These are phyloP conservation scores for Lanmaoa rubissima DNA, from an alignment of 768 basidiomycete species.

Conservation along the genomic window DNA sequence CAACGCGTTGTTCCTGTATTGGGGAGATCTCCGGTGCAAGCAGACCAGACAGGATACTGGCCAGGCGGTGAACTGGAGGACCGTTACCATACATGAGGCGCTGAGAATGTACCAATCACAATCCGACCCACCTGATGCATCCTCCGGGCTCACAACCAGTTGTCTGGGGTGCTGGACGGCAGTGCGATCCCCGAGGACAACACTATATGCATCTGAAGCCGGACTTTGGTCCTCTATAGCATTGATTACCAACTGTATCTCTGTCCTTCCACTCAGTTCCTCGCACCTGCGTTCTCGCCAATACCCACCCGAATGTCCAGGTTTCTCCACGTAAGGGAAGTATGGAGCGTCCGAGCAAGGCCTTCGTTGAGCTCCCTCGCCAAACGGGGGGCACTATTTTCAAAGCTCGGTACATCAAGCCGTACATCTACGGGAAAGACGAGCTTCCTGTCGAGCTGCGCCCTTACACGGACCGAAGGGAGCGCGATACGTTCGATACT, in stretches of 20 bases:
- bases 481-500: conserved; percentile 81
- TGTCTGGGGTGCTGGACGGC: conserved; percentile 21
- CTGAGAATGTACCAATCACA: background rate
- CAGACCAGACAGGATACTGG: conserved; percentile 38
- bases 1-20: conserved; percentile 49
- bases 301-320: conserved; percentile 37
- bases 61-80: conserved; percentile 38
- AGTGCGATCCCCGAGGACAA: conserved; percentile 26
- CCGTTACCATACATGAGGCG: conserved; percentile 14
- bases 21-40: conserved; percentile 45
- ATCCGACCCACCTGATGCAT: conserved; percentile 30
- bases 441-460: conserved; percentile 46
- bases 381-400: conserved; percentile 1
- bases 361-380: conserved; percentile 31
- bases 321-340: conserved; percentile 42
- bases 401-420: conserved; percentile 34
- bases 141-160: conserved; percentile 20
- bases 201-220: conserved; percentile 19
- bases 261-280: background rate
- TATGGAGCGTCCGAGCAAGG: conserved; percentile 14
- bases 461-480: conserved; percentile 57
- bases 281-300: conserved; percentile 36
- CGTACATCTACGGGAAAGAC: conserved; percentile 43
- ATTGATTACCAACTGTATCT: conserved; percentile 5
- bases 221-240: conserved; percentile 12